phyloP scores from a whole-genome alignment of 2,329 filamentous ascomycete species.

The Talaromyces rugulosus region DNA sequence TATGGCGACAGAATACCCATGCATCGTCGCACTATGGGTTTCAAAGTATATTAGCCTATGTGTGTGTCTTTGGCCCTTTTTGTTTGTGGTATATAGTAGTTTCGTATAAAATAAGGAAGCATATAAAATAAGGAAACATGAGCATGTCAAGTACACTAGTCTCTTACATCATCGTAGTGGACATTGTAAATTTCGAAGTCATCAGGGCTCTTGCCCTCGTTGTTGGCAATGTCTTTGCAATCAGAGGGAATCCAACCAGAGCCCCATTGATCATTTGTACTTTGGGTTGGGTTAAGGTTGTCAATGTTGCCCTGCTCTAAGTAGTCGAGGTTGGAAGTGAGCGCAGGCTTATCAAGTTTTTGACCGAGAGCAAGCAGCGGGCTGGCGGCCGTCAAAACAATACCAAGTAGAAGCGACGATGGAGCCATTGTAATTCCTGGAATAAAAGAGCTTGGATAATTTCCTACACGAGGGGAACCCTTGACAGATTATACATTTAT shows the following conservation, averaged over 20 bases:
- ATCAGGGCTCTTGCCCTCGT: constrained; percentile 6
- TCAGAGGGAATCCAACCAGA: constrained; percentile 8
- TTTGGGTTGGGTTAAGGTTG: constrained; percentile 5
- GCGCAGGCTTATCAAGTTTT: constrained; percentile 5
- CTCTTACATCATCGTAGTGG: constrained; percentile 8
- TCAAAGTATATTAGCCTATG: not conserved
- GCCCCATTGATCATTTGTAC: constrained; percentile 7
- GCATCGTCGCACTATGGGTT: constrained; percentile 6
- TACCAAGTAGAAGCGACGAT: not conserved
- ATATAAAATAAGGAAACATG: not conserved
- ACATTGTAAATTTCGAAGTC: constrained; percentile 11
- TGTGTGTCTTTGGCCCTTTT: not conserved
- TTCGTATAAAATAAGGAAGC: not conserved
- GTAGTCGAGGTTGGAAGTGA: constrained; percentile 8
- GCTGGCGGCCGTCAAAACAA: not conserved
- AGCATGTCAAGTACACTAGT: not conserved
- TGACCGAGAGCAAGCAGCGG: constrained; percentile 2
- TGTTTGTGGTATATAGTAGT: not conserved
- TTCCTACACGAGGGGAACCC: not conserved
- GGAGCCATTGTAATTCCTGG: not conserved
- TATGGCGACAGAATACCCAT: constrained; percentile 11
- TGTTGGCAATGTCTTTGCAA: constrained; percentile 9
- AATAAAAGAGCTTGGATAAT: not conserved
- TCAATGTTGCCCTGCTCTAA: constrained; percentile 6
- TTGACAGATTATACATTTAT: not conserved